A percentile compares a stretch with the other conserved stretches of the same genome.
phyloP scores from a whole-genome alignment of 2,329 filamentous ascomycete genomes.

The Ceratocystis smalleyi region DNA sequence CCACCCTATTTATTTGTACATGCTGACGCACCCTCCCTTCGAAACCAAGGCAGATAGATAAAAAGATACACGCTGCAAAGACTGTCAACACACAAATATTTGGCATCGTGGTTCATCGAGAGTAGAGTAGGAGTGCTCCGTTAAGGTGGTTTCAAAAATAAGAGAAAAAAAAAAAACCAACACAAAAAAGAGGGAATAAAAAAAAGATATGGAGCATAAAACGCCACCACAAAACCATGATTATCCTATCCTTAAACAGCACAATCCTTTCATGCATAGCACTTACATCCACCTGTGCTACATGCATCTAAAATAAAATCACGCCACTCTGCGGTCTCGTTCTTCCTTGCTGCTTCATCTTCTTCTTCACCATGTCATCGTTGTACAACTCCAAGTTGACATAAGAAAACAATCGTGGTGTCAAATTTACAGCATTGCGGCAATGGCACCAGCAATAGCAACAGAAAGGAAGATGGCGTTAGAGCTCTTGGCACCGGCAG shows the following conservation, averaged over 20 bases:
- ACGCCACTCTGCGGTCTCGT: too few relatives aligned
- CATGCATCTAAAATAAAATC: neutral
- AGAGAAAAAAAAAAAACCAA: conserved; percentile 11
- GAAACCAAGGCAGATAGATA: neutral
- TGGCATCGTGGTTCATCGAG: neutral
- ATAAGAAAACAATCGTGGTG: neutral
- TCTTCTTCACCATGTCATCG: neutral
- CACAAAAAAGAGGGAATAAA: conserved; percentile 7
- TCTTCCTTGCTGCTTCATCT: too few relatives aligned
- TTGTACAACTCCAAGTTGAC: neutral
- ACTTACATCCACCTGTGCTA: neutral
- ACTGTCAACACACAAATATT: neutral
- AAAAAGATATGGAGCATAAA: conserved; percentile 14
- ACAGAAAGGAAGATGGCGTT: conserved; percentile 35
- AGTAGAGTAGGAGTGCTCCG: conserved; percentile 1
- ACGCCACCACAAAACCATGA: conserved; percentile 14
- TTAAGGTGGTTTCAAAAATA: conserved; percentile 11
- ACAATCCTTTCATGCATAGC: neutral
- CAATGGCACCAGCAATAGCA: conserved; percentile 32
- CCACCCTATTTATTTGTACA: neutral
- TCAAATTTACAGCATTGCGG: conserved; percentile 36
- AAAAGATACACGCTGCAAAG: conserved; percentile 2
- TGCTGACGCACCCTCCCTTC: neutral
- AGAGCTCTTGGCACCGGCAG: conserved; percentile 28
- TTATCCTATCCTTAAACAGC: conserved; percentile 9